These are phyloP conservation scores for Tardiomyces blankii DNA, from an alignment of 1,139 yeast species.

Conservation along the genomic window DNA sequence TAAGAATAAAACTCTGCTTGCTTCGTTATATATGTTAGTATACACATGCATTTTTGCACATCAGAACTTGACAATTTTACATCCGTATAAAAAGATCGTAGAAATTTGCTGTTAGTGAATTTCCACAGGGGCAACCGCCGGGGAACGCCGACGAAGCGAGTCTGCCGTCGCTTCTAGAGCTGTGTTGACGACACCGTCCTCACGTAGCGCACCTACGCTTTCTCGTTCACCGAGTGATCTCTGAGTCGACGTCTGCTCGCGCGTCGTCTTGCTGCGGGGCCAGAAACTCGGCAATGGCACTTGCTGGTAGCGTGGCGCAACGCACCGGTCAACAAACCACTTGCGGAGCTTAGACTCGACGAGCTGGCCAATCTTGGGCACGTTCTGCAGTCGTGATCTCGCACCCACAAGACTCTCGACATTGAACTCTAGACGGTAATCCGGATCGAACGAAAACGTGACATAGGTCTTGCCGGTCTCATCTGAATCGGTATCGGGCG, in stretches of 20 bases:
- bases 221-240: background rate
- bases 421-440: constrained; percentile 76
- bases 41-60: too few species aligned
- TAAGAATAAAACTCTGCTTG: background rate
- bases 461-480: constrained; percentile 50
- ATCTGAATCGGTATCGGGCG: constrained; percentile 10
- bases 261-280: constrained; percentile 77
- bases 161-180: background rate
- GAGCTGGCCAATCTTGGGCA: constrained; percentile 80
- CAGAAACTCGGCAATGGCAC: constrained; percentile 78
- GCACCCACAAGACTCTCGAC: constrained; percentile 86
- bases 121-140: background rate
- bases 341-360: constrained; percentile 73
- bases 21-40: too few species aligned
- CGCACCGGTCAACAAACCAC: constrained; percentile 89
- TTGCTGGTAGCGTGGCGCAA: constrained; percentile 85
- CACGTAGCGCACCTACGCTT: background rate
- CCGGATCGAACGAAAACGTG: constrained; percentile 85
- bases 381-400: constrained; percentile 82
- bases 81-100: too few species aligned
- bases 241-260: background rate
- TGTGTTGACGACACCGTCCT: background rate
- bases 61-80: too few species aligned
- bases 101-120: background rate
- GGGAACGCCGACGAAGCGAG: background rate